Conservation (phyloP, 805 yeast species). For the Wickerhamiella lipophila region DNA sequence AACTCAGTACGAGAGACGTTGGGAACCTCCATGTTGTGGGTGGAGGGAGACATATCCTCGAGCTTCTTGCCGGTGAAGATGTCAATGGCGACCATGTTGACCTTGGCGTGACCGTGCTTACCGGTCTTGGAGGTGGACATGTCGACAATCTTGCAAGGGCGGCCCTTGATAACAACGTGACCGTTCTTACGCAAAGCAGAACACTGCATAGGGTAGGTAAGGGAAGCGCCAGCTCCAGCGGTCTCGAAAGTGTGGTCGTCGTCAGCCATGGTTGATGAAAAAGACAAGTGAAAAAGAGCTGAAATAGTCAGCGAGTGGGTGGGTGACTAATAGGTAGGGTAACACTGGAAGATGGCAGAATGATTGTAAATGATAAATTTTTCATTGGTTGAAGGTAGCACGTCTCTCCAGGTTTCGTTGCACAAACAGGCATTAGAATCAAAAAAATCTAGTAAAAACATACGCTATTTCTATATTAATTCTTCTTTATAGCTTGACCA, state of each 20-base stretch:
- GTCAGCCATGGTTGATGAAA: constrained; percentile 28
- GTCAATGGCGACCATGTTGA: constrained; percentile 97
- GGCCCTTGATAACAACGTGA: constrained; percentile 94
- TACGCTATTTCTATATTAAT: too few relatives aligned
- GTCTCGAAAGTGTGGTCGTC: constrained; percentile 78
- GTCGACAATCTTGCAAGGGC: constrained; percentile 99
- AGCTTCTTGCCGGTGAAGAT: constrained; percentile 98
- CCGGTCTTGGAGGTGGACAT: constrained; percentile 99
- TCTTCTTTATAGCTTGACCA: too few relatives aligned
- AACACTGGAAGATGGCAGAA: background rate
- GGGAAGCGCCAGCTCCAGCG: constrained; percentile 92
- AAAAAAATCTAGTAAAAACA: too few relatives aligned
- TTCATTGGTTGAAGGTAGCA: background rate
- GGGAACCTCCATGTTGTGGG: constrained; percentile 99
- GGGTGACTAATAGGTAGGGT: constrained; percentile 9
- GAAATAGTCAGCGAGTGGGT: constrained; percentile 4
- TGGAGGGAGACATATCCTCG: constrained; percentile 99
- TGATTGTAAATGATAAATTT: background rate
- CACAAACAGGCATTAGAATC: too few relatives aligned
- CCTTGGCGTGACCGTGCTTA: constrained; percentile 99
- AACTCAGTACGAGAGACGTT: constrained; percentile 89
- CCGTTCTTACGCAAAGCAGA: constrained; percentile 99
- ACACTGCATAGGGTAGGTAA: constrained; percentile 98
- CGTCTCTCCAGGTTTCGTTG: too few relatives aligned
- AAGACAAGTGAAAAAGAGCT: constrained; percentile 3